phyloP scores from a whole-genome alignment of 805 yeast genomes.

The Hanseniaspora guilliermondii region DNA sequence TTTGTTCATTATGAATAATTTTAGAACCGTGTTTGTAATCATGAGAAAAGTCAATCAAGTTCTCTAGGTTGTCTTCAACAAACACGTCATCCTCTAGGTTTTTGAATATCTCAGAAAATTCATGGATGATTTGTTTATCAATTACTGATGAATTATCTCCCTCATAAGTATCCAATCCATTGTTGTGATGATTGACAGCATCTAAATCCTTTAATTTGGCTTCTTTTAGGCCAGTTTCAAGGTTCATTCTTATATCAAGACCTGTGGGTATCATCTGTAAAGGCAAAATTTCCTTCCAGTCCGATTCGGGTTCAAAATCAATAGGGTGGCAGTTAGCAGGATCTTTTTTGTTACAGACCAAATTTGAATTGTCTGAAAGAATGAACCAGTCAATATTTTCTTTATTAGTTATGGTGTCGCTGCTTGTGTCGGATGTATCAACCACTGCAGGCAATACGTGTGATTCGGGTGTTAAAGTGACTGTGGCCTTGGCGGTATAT shows the following conservation, averaged over 20 bases:
- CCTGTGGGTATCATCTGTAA: constrained; percentile 79
- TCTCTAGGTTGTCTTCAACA: constrained; percentile 25
- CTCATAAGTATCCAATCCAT: constrained; percentile 1
- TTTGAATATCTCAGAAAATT: constrained; percentile 24
- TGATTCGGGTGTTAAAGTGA: not conserved
- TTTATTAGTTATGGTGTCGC: not conserved
- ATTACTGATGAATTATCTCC: constrained; percentile 9
- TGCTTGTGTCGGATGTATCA: not conserved
- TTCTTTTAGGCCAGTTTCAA: constrained; percentile 57
- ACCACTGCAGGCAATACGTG: not conserved
- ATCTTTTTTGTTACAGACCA: constrained; percentile 30
- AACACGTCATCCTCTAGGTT: constrained; percentile 17
- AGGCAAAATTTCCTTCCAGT: constrained; percentile 58
- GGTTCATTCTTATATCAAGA: constrained; percentile 52
- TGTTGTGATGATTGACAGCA: constrained; percentile 18
- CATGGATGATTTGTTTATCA: constrained; percentile 16
- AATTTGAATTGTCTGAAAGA: constrained; percentile 15
- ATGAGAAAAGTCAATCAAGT: constrained; percentile 50
- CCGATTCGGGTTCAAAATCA: constrained; percentile 46
- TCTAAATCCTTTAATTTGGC: constrained; percentile 44
- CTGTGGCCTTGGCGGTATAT: not conserved
- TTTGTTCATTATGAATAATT: constrained; percentile 29
- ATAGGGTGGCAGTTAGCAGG: constrained; percentile 43
- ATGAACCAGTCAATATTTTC: constrained; percentile 15
- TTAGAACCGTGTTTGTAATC: constrained; percentile 49